These are phyloP conservation scores for Cryptococcus amylolentus DNA, from an alignment of 1,284 basidiomycete genomes.

Conservation along the genomic window DNA sequence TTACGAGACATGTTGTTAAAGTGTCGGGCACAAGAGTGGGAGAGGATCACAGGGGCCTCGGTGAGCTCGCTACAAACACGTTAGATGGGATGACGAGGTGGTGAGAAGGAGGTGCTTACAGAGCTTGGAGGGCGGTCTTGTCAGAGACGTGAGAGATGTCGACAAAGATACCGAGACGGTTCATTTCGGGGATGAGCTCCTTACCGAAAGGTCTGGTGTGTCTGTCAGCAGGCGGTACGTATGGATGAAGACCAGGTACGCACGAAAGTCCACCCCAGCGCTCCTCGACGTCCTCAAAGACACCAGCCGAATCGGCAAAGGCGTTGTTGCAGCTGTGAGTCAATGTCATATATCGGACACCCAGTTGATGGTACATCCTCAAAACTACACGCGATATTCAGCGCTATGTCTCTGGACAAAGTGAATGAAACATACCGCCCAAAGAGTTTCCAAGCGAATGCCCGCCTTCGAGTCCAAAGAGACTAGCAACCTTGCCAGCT, in stretches of 20 bases:
- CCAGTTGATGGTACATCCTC: conserved; percentile 72
- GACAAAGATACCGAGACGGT: conserved; percentile 64
- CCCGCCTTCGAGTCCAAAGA: conserved; percentile 85
- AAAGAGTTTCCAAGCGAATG: conserved; percentile 90
- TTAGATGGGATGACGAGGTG: background rate
- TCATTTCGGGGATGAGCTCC: conserved; percentile 80
- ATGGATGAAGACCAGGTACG: conserved; percentile 37
- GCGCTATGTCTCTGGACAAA: background rate
- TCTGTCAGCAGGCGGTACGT: conserved; percentile 28
- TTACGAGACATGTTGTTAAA: conserved; percentile 54
- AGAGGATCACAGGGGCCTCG: conserved; percentile 81
- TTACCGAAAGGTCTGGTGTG: conserved; percentile 56
- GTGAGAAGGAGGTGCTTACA: conserved; percentile 44
- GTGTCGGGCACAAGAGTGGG: conserved; percentile 71
- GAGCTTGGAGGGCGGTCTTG: conserved; percentile 69
- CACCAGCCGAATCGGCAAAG: conserved; percentile 82
- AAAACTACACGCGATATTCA: conserved; percentile 25
- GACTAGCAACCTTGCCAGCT: conserved; percentile 72
- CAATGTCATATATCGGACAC: conserved; percentile 82
- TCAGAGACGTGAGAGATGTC: conserved; percentile 69
- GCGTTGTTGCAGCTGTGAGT: conserved; percentile 88
- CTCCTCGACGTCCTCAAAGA: conserved; percentile 37
- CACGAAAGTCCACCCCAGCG: conserved; percentile 43
- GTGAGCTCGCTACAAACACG: conserved; percentile 39
- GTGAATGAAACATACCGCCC: conserved; percentile 51